phyloP scores from a whole-genome alignment of 495 filamentous ascomycete species.

The Xanthoparmelia taractica region DNA sequence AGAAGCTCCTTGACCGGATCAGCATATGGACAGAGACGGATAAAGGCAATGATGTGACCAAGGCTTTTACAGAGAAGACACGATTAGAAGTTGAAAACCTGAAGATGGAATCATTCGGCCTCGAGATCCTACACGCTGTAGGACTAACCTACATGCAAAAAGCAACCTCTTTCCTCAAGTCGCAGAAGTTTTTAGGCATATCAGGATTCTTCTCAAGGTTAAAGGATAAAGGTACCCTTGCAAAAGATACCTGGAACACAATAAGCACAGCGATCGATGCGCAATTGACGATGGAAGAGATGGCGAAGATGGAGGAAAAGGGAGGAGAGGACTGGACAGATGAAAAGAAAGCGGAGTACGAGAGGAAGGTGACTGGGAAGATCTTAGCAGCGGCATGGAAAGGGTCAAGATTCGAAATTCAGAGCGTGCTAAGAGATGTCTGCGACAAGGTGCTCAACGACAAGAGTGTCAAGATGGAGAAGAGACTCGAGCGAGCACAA shows the following conservation, averaged over 20 bases:
- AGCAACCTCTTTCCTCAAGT: slow-evolving; percentile 78
- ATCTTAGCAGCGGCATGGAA: slow-evolving; percentile 97
- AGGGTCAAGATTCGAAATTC: slow-evolving; percentile 96
- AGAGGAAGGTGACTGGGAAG: slow-evolving; percentile 91
- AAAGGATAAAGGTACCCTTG: slow-evolving; percentile 93
- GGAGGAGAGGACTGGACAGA: slow-evolving; percentile 98
- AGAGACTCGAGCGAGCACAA: slow-evolving; percentile 84
- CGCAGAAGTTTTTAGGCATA: slow-evolving; percentile 93
- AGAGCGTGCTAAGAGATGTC: slow-evolving; percentile 87
- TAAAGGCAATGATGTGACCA: slow-evolving; percentile 73
- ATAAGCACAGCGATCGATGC: slow-evolving; percentile 96
- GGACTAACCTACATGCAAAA: slow-evolving; percentile 84
- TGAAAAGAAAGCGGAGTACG: slow-evolving; percentile 94
- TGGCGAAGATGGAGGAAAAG: slow-evolving; percentile 91
- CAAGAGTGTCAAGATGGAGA: slow-evolving; percentile 72
- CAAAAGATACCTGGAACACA: slow-evolving; percentile 97
- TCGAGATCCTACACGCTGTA: slow-evolving; percentile 95
- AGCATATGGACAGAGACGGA: slow-evolving; percentile 97
- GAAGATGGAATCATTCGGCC: slow-evolving; percentile 97
- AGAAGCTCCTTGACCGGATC: slow-evolving; percentile 83
- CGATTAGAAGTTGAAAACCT: slow-evolving; percentile 93
- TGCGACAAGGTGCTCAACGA: slow-evolving; percentile 66
- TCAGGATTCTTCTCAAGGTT: slow-evolving; percentile 86
- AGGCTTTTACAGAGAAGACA: slow-evolving; percentile 86
- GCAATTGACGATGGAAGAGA: slow-evolving; percentile 97